phyloP scores from a whole-genome alignment of 2,329 filamentous ascomycete genomes.

The Chaetomiaceae sp. region DNA sequence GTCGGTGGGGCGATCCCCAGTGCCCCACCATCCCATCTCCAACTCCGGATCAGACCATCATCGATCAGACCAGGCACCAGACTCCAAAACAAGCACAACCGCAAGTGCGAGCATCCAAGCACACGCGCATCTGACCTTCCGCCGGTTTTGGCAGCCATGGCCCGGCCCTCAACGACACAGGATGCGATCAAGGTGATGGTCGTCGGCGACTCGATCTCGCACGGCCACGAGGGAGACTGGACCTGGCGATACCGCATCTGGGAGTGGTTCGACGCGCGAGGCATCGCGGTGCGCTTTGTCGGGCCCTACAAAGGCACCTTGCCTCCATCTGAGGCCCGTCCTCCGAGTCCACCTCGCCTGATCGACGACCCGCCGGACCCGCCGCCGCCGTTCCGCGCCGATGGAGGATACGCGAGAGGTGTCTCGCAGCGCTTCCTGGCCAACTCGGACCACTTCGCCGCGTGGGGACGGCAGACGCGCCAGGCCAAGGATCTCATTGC shows the following conservation, averaged over 20 bases:
- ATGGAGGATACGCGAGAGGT: conserved; percentile 32
- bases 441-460: conserved; percentile 32
- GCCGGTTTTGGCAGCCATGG: neutral
- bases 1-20: too few species aligned
- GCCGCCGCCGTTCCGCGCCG: conserved; percentile 7
- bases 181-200: conserved; percentile 29
- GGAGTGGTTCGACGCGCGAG: conserved; percentile 34
- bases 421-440: conserved; percentile 27
- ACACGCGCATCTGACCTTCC: too few species aligned
- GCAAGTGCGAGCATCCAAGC: too few species aligned
- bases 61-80: neutral
- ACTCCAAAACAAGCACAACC: too few species aligned
- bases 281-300: conserved; percentile 29
- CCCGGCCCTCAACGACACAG: neutral
- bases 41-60: too few species aligned
- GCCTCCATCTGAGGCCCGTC: conserved; percentile 18
- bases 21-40: too few species aligned
- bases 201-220: conserved; percentile 38
- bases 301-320: conserved; percentile 37
- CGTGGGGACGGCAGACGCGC: conserved; percentile 33
- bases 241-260: conserved; percentile 42
- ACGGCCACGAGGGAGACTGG: conserved; percentile 38
- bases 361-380: conserved; percentile 15
- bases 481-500: conserved; percentile 30
- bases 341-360: conserved; percentile 20